Conservation (phyloP, 2,329 filamentous ascomycete genomes). For the Penicillium corylophilum region DNA sequence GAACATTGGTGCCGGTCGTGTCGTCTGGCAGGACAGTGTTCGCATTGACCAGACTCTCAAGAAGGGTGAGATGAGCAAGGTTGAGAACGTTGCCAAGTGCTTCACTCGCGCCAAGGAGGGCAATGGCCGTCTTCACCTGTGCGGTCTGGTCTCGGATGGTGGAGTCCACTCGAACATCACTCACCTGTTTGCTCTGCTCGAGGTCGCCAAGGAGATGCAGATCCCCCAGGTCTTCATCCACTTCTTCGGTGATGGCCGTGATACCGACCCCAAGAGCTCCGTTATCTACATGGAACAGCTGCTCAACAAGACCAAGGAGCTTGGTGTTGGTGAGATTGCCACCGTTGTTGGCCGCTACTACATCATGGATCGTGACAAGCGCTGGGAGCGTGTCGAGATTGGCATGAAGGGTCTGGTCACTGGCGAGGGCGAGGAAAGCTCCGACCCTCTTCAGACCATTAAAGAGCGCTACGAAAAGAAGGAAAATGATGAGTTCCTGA, state of each 20-base stretch:
- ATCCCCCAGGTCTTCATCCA: constrained; percentile 95
- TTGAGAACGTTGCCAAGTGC: constrained; percentile 72
- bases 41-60: constrained; percentile 93
- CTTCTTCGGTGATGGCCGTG: constrained; percentile 97
- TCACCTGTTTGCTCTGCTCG: constrained; percentile 82
- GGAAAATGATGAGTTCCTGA: constrained; percentile 96
- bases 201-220: constrained; percentile 82
- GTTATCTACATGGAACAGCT: constrained; percentile 85
- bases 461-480: constrained; percentile 82
- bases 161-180: constrained; percentile 97
- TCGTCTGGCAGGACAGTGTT: constrained; percentile 98
- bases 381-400: constrained; percentile 92
- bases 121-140: constrained; percentile 88
- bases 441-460: constrained; percentile 81
- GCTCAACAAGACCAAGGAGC: constrained; percentile 74
- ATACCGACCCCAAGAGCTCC: constrained; percentile 95
- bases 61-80: constrained; percentile 74
- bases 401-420: constrained; percentile 82
- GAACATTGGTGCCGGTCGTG: constrained; percentile 95
- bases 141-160: constrained; percentile 89
- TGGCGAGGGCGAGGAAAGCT: constrained; percentile 82
- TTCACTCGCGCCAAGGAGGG: constrained; percentile 79
- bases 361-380: constrained; percentile 99
- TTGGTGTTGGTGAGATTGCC: constrained; percentile 82
- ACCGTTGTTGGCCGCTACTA: constrained; percentile 96